phyloP scores from a whole-genome alignment of 257 asterid genomes.

The Solanum rostratum region DNA sequence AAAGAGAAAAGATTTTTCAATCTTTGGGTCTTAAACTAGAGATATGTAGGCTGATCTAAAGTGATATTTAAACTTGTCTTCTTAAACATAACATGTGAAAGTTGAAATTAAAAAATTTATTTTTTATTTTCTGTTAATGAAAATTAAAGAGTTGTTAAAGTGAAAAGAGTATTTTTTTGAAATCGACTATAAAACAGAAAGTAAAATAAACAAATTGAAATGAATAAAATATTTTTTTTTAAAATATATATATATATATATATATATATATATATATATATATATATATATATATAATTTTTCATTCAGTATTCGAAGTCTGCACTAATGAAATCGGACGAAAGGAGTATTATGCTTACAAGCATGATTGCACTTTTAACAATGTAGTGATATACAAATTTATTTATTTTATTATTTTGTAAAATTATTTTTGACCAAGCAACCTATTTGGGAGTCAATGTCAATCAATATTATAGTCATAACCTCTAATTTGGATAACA shows the following conservation, averaged over 20 bases:
- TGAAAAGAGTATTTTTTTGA: too few relatives aligned
- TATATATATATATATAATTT: too few relatives aligned
- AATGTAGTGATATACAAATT: neutral
- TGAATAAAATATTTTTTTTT: neutral
- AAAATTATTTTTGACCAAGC: neutral
- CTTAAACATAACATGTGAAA: neutral
- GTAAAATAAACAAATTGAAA: neutral
- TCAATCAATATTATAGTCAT: neutral
- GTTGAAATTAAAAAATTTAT: too few relatives aligned
- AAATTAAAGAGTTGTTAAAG: too few relatives aligned
- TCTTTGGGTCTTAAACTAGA: fast-evolving
- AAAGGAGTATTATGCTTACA: neutral
- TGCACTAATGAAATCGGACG: too few relatives aligned
- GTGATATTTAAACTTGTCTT: too few relatives aligned
- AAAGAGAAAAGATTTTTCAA: too few relatives aligned
- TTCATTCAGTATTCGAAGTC: too few relatives aligned
- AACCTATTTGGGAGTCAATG: neutral
- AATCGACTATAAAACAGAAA: too few relatives aligned
- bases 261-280: too few relatives aligned
- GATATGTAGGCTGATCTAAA: neutral
- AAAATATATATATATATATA: too few relatives aligned
- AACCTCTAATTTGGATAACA: neutral
- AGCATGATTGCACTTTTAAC: neutral
- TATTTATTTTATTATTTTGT: neutral
- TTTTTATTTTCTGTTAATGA: too few relatives aligned